Evolutionary conservation across 805 yeast genomes (phyloP), one percentile per base, ranked within the genome.

Genomic region (Priceomyces carsonii): DNA sequence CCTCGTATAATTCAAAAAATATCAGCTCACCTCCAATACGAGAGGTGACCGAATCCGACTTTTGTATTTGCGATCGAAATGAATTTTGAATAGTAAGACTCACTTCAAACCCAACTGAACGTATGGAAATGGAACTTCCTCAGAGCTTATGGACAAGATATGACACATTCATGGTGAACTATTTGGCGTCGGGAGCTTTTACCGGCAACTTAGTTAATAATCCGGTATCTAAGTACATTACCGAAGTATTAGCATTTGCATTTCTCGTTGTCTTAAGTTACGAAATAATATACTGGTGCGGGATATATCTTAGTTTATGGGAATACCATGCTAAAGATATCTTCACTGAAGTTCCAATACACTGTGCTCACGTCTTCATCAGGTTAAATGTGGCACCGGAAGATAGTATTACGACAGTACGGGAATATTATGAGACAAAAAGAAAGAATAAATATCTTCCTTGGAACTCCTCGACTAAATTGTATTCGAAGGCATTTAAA

Each of bases 331-430:
- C 77, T 10, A 72, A 76, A 44, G 84, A 81, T 36, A 75, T 78
- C 17, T 83, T 83, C 53, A 69, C 72, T n/a, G 85, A 83, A 29
- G 73, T 77, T 17, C 93, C 91, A 0, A 80, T 81, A 6, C 91
- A 83, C 54, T 84, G 89, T 59, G 89, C 93, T 0, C 88, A 84
- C 56, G 66, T 83, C 1, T 78, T 78, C 42, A 73, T 79, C 5
- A 59, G 74, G 17, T 64, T 83, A 33, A 73, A 78, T 36, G 50
- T 77, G 3, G 38, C 58, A 1, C 41, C 50, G 5, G 35, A 37
- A 0, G 48, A 56, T 25, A 7, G 8, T 8, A 7, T 43, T 9
- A 44, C 36, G 1, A 39, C 50, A 15, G 48, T 61, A 12, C 38
- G 51, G 13, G 48, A 53, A 15, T 64, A 63, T 41, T 66, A 63